Conservation (phyloP, 208 protist genomes). For the Leishmania braziliensis region DNA sequence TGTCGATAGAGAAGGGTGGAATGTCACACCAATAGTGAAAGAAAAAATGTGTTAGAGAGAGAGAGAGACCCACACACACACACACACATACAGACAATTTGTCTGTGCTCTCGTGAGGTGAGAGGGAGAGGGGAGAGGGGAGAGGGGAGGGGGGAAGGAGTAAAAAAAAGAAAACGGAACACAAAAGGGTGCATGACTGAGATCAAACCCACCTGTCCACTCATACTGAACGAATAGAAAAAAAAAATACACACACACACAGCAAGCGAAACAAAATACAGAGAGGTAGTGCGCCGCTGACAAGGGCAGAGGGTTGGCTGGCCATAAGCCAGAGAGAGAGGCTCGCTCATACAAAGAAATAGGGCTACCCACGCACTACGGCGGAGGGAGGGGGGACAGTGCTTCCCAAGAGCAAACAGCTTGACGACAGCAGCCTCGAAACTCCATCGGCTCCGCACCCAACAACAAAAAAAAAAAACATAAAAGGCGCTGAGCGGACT, state of each 20-base stretch:
- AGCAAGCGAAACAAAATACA: background rate
- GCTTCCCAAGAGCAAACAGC: background rate
- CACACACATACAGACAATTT: no score
- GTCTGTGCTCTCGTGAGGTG: no score
- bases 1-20: no score
- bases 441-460: background rate
- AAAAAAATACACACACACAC: background rate
- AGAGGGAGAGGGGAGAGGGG: background rate
- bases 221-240: background rate
- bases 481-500: constrained; percentile 1
- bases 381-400: background rate
- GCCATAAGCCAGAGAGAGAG: background rate
- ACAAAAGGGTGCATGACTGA: background rate
- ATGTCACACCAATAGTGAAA: no score
- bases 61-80: no score
- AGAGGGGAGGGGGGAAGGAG: no score
- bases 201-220: background rate
- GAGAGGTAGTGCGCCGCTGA: background rate
- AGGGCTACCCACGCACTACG: background rate
- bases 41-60: no score
- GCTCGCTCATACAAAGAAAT: background rate
- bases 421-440: background rate
- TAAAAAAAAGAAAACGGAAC: background rate
- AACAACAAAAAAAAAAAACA: constrained; percentile 12
- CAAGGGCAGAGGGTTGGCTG: background rate